These are phyloP conservation scores for Linanthus parryae DNA, from an alignment of 148 eudicot genomes.

Conservation along the genomic window DNA sequence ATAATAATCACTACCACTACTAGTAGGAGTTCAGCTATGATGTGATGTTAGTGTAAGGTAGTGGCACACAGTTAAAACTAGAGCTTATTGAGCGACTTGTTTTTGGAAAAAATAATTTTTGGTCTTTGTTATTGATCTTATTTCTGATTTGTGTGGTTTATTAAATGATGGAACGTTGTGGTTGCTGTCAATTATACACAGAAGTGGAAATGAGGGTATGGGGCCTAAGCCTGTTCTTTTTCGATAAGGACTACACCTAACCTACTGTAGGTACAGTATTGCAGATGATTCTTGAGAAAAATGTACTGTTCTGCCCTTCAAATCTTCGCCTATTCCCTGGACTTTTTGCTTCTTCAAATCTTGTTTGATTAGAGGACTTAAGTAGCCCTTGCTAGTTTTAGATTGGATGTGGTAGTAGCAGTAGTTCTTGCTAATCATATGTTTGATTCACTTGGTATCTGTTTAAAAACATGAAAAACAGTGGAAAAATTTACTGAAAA, in stretches of 20 bases:
- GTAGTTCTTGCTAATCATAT: too few species aligned
- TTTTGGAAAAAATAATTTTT: not conserved
- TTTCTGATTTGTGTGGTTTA: too few species aligned
- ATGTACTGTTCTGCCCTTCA: conserved; percentile 2
- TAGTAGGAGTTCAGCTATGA: not conserved
- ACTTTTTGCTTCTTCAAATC: not conserved
- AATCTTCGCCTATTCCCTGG: not conserved
- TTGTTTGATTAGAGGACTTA: not conserved
- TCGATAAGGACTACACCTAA: not conserved
- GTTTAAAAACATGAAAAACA: too few species aligned
- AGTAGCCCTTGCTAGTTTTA: too few species aligned
- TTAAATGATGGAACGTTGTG: too few species aligned
- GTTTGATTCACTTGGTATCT: too few species aligned
- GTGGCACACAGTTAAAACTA: not conserved
- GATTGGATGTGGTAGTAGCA: too few species aligned
- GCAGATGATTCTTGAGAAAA: not conserved
- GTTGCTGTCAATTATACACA: not conserved
- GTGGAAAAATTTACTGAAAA: too few species aligned
- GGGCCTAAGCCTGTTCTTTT: conserved; percentile 1
- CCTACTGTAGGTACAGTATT: conserved; percentile 1
- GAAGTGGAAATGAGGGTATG: not conserved
- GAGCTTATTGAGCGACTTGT: not conserved
- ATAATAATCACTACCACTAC: not conserved
- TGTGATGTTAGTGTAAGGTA: not conserved
- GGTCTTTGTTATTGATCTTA: too few species aligned